Evolutionary conservation across 2,329 filamentous ascomycete genomes (phyloP).

Genomic region (Cladosporium colombiae): DNA sequence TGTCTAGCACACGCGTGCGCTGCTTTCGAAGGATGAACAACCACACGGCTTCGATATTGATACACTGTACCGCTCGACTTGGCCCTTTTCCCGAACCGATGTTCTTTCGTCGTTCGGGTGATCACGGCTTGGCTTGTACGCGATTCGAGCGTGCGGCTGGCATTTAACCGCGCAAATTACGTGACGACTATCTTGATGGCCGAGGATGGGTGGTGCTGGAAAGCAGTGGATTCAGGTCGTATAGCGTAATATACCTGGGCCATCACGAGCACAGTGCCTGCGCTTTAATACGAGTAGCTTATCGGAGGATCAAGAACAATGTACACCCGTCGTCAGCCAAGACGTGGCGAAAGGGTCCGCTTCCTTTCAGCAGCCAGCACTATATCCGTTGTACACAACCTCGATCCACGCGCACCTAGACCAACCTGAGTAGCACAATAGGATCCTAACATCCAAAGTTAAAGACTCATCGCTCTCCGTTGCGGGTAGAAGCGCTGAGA

Average conservation of each 20-base stretch:
- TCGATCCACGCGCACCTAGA: too few relatives aligned
- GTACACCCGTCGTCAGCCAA: background rate
- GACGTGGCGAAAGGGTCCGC: background rate
- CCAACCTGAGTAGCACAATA: background rate
- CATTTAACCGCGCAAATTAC: slow-evolving; percentile 7
- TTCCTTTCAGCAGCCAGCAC: background rate
- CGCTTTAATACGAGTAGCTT: background rate
- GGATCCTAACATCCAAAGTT: background rate
- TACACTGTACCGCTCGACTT: background rate
- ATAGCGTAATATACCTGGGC: background rate
- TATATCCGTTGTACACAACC: background rate
- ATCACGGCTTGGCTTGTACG: background rate
- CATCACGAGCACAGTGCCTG: background rate
- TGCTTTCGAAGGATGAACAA: background rate
- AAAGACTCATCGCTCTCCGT: background rate
- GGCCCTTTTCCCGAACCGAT: background rate
- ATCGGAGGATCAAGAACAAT: background rate
- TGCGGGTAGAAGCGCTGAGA: background rate
- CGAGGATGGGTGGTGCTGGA: background rate
- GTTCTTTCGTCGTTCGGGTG: background rate
- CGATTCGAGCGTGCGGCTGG: background rate
- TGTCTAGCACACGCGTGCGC: background rate
- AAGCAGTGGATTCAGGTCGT: background rate
- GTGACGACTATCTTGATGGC: background rate
- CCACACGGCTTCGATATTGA: background rate